Conservation (phyloP, 106 monocot species). For the Platanthera guangdongensis region DNA sequence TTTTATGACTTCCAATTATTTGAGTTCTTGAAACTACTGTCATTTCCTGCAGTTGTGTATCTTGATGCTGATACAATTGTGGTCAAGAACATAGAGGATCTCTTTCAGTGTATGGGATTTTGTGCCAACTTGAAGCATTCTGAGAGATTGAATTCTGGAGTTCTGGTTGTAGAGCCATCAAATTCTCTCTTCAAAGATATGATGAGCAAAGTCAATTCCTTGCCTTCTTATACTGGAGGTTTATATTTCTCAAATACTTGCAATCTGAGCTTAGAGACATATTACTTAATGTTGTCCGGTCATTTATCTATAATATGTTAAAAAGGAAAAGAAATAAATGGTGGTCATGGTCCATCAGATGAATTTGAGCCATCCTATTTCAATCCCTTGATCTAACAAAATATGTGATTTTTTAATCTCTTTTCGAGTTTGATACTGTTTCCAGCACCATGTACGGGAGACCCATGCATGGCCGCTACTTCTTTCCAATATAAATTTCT, state of each 20-base stretch:
- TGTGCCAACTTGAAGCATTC: conserved; percentile 99
- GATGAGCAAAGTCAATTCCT: conserved; percentile 74
- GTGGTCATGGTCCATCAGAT: too few relatives aligned
- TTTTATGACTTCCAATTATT: not conserved
- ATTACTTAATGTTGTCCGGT: not conserved
- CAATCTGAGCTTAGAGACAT: not conserved
- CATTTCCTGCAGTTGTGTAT: conserved; percentile 73
- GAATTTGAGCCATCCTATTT: too few relatives aligned
- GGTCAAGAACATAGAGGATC: conserved; percentile 87
- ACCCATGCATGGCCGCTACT: too few relatives aligned
- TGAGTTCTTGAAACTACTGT: not conserved
- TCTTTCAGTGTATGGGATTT: conserved; percentile 86
- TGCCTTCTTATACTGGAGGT: conserved; percentile 99
- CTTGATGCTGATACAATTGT: conserved; percentile 99
- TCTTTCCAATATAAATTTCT: too few relatives aligned
- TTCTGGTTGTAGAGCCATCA: conserved; percentile 98
- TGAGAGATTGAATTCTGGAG: conserved; percentile 97
- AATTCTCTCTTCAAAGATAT: conserved; percentile 76
- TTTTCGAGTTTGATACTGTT: too few relatives aligned
- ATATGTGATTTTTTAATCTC: too few relatives aligned
- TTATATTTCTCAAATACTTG: not conserved
- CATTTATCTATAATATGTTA: not conserved
- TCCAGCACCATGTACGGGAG: too few relatives aligned
- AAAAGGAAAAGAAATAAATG: too few relatives aligned
- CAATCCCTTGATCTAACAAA: too few relatives aligned